These are phyloP conservation scores for Leptodontidium sp. DNA, from an alignment of 2,329 filamentous ascomycete species.

Conservation along the genomic window DNA sequence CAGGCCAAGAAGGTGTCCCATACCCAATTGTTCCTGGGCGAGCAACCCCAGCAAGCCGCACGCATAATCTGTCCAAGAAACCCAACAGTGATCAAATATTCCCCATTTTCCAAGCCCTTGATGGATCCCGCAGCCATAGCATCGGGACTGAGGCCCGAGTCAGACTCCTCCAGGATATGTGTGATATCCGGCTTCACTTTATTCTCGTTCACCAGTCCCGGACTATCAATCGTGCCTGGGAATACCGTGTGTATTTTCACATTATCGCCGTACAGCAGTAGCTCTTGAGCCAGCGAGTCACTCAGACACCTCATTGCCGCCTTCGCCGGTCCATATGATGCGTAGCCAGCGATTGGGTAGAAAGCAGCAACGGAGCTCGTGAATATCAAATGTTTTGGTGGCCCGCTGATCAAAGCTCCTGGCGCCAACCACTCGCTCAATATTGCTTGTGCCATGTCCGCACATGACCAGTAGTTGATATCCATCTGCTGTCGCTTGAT, in stretches of 20 bases:
- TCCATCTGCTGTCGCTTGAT: constrained; percentile 84
- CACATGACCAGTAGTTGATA: constrained; percentile 87
- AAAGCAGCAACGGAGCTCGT: constrained; percentile 82
- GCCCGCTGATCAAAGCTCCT: constrained; percentile 52
- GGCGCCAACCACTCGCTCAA: constrained; percentile 76
- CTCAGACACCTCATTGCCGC: constrained; percentile 83
- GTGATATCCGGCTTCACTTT: constrained; percentile 82
- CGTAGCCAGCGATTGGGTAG: constrained; percentile 82
- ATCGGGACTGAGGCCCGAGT: constrained; percentile 80
- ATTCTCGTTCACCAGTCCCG: constrained; percentile 80
- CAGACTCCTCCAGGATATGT: constrained; percentile 79
- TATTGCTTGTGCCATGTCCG: constrained; percentile 85
- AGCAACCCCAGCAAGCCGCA: constrained; percentile 63
- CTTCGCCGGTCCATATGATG: constrained; percentile 84
- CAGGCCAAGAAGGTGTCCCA: constrained; percentile 65
- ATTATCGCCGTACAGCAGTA: constrained; percentile 84
- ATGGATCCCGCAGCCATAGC: constrained; percentile 77
- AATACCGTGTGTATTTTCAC: constrained; percentile 84
- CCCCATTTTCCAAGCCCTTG: constrained; percentile 77
- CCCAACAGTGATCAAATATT: constrained; percentile 81
- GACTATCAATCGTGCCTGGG: constrained; percentile 82
- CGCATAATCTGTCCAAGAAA: constrained; percentile 78
- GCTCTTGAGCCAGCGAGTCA: constrained; percentile 84
- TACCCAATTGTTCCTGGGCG: constrained; percentile 65
- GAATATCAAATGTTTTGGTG: constrained; percentile 83